Evolutionary conservation across 768 basidiomycete species (phyloP), one percentile per base, ranked within the genome.

Genomic region (Agrocybe chaxingu): DNA sequence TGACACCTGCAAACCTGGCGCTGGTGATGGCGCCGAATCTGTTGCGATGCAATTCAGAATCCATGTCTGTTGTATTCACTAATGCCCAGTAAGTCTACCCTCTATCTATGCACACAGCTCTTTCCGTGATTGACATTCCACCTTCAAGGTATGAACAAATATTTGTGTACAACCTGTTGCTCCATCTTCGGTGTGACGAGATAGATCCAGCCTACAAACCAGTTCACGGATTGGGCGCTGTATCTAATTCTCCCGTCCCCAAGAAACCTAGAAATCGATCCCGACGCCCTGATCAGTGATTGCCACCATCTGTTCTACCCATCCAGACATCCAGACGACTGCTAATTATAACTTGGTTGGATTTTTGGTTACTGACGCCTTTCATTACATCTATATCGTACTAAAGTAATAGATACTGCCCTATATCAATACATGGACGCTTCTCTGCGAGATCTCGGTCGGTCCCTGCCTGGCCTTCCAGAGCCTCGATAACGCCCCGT

Each of bases 11-110:
- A 34, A 94, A 93, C 65, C 70, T 96, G 54, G 91, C 93, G 7
- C 70, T 95, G 11, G 91, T 97, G 13, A 89, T 97, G 85, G 91
- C 93, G 1, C 93, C 93, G 7, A 96, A 96, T 68, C 66, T 97
- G 39, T 67, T 97, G 40, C 74, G 93, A 48, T 95, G 93, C 62
- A 87, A 77, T 57, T 92, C 90, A 11, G 87, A 92, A 42, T 89
- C 84, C n/a, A 86, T 94, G 78, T 77, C 87, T 6, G 74, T 94
- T 8, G 92, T 94, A 8, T 95, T 92, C 63, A 93, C 89, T 31
- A 97, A 96, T 66, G 81, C 94, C 10, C 87, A 89, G 92, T 93
- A 61, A 69, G 90, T 78, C 8, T 45, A 7, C 12, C 48, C 30
- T 38, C 19, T 19, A 51, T 13, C 24, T 43, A 38, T 47, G 13